phyloP scores from a whole-genome alignment of 2,329 filamentous ascomycete genomes.

The Plectosphaerella sp. region DNA sequence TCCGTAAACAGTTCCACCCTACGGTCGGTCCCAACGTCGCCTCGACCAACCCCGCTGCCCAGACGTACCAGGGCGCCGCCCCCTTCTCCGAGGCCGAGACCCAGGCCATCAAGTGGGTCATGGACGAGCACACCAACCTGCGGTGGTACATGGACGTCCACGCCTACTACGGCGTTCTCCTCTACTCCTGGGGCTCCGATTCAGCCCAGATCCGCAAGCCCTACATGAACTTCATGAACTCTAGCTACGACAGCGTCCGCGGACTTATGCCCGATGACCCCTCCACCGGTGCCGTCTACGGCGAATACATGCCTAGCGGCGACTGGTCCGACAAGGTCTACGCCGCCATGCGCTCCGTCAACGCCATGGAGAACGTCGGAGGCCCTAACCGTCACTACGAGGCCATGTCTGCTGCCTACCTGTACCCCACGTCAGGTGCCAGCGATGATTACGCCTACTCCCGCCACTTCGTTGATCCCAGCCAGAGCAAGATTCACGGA shows the following conservation, averaged over 20 bases:
- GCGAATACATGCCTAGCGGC: conserved; percentile 36
- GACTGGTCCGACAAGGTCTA: conserved; percentile 27
- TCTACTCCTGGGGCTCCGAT: conserved; percentile 56
- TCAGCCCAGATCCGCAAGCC: conserved; percentile 40
- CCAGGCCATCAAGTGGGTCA: conserved; percentile 46
- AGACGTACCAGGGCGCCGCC: conserved; percentile 45
- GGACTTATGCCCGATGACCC: conserved; percentile 37
- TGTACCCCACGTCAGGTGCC: conserved; percentile 42
- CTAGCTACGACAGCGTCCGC: conserved; percentile 44
- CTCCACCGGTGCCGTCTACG: conserved; percentile 27
- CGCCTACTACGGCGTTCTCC: conserved; percentile 38
- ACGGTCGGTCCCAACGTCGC: conserved; percentile 32
- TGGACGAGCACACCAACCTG: conserved; percentile 43
- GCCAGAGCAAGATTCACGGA: conserved; percentile 32
- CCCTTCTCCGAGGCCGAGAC: conserved; percentile 54
- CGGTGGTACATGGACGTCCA: conserved; percentile 57
- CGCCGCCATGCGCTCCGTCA: conserved; percentile 27
- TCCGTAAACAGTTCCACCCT: conserved; percentile 34
- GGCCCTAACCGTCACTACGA: conserved; percentile 25
- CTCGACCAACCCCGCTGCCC: conserved; percentile 35
- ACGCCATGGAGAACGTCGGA: conserved; percentile 33
- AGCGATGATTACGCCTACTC: conserved; percentile 43
- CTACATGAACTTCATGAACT: conserved; percentile 47
- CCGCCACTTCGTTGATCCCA: conserved; percentile 32
- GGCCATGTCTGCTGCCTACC: conserved; percentile 29